phyloP scores from a whole-genome alignment of 176 grass and related monocot species.

The Microstegium vimineum region DNA sequence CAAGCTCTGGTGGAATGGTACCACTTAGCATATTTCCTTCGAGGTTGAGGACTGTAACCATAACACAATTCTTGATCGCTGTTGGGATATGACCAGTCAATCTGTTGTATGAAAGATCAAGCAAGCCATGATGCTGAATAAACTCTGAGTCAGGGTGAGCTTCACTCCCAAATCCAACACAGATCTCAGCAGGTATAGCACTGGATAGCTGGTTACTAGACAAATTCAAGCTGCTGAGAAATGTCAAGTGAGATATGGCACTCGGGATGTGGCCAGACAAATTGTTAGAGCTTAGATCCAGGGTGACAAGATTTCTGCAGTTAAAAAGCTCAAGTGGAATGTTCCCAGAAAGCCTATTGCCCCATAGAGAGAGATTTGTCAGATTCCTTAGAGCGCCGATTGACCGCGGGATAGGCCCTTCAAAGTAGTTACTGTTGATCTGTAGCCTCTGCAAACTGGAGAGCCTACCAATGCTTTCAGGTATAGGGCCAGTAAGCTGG shows the following conservation, averaged over 20 bases:
- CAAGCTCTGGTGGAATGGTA: conserved; percentile 72
- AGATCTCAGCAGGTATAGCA: conserved; percentile 69
- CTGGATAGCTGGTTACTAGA: conserved; percentile 76
- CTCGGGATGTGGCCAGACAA: conserved; percentile 63
- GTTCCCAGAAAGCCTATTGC: conserved; percentile 74
- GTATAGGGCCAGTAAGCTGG: conserved; percentile 60
- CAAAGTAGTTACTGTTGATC: conserved; percentile 73
- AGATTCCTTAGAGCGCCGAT: conserved; percentile 72
- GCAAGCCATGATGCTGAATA: conserved; percentile 83
- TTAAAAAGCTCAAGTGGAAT: conserved; percentile 83
- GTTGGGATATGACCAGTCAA: conserved; percentile 70
- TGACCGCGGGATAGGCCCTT: conserved; percentile 63
- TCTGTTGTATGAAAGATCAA: conserved; percentile 84
- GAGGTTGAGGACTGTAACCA: conserved; percentile 62
- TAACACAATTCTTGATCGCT: conserved; percentile 60
- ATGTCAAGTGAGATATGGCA: conserved; percentile 67
- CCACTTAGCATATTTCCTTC: conserved; percentile 82
- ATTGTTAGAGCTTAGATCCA: conserved; percentile 82
- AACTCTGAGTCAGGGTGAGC: conserved; percentile 86
- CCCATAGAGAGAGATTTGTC: conserved; percentile 74
- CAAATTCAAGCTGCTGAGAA: conserved; percentile 83
- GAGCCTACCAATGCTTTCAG: conserved; percentile 55
- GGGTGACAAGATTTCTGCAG: conserved; percentile 71
- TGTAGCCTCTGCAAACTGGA: conserved; percentile 66
- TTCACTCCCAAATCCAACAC: conserved; percentile 63